Base-by-base conservation (phyloP, 1,139 yeast genomes). In the Saccharomyces uvarum region DNA sequence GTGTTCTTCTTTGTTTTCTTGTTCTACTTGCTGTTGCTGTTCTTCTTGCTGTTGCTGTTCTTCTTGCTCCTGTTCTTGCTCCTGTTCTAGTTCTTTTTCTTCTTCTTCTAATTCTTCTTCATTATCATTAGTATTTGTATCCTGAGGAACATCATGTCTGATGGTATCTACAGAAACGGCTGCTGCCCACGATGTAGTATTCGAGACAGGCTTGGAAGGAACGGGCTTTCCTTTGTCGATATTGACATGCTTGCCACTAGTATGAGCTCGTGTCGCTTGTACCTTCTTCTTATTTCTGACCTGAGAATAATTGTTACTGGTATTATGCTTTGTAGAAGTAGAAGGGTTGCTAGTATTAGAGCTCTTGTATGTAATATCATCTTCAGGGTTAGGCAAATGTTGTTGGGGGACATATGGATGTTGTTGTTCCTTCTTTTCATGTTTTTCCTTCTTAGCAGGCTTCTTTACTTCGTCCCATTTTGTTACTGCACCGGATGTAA, bases 401-500 rank as follows among this genome's bases (percentile, higher is more conserved):
- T 38, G 44, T 19, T 38, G 44, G 19, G 44, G 44, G 13, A 38
- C 44, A 38, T 38, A 38, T 58, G 48, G 58, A 54, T 53, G 57
- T 47, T 59, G 63, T 56, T 61, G 63, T 51, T 70, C 69, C 53
- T 70, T 66, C 49, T 57, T 61, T 32, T 61, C 61, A 59, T 70
- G 69, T 64, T 73, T 77, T 58, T 74, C 80, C 67, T 73, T 74
- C 61, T 76, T 73, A 1, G 74, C 67, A 59, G 80, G 80, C 70
- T 78, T 80, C 69, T 80, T 81, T 53, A 81, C 85, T 65, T 81
- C 83, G 61, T 81, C 85, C 83, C 85, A 81, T 66, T 79, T 80
- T 55, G 77, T 71, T 33, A 79, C 83, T 67, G 71, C 77, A 62
- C 95, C 96, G 61, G 89, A 88, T 58, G 95, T 85, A 72, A 93